Evolutionary conservation across 2,329 filamentous ascomycete genomes (phyloP), one percentile per base, ranked within the genome.

Genomic region (Neodidymelliopsis sp.): DNA sequence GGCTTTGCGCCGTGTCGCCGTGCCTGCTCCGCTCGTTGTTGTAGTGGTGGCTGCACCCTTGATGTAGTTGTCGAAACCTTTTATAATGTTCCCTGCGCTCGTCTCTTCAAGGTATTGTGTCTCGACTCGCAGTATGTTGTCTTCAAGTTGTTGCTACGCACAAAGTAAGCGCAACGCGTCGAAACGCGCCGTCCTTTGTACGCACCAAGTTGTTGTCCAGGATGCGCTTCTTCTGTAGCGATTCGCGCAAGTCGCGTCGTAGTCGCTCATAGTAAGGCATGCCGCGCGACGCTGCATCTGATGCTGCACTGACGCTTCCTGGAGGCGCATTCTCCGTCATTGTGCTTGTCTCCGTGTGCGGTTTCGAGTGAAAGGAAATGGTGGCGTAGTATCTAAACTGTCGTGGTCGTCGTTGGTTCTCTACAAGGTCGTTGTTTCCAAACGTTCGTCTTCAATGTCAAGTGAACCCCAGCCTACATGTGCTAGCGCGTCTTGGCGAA

Each of bases 51-150:
- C 83, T 7, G 84, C 67, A 44, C 90, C 92, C 74, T 99, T 99
- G 79, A 96, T 95, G 77, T 97, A 99, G 70, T 91, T 95, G 73
- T 99, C 94, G 73, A 99, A 99, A 16, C 94, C 94, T 37, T 90
- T 91, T 71, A 99, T 93, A 69, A 99, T 97, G 77, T 99, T 99
- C 33, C 94, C 94, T 15, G 84, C 83, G 62, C 81, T 85, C 11
- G 86, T 87, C 65, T 91, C 91, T 72, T 97, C 93, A 40, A 99
- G 85, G 72, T 99, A 99, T 13, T 87, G 82, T 49, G 87, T 85
- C 73, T 99, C 94, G 66, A 90, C 88, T 57, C 88, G 85, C 69
- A 83, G 86, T 63, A 99, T 97, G 57, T 84, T 82, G 38, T 96
- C 90, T 77, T 99, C 94, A 49, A 86, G 74, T 60, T 77, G 71